Conservation (phyloP, 1,284 basidiomycete species). For the Leccinum fallax region DNA sequence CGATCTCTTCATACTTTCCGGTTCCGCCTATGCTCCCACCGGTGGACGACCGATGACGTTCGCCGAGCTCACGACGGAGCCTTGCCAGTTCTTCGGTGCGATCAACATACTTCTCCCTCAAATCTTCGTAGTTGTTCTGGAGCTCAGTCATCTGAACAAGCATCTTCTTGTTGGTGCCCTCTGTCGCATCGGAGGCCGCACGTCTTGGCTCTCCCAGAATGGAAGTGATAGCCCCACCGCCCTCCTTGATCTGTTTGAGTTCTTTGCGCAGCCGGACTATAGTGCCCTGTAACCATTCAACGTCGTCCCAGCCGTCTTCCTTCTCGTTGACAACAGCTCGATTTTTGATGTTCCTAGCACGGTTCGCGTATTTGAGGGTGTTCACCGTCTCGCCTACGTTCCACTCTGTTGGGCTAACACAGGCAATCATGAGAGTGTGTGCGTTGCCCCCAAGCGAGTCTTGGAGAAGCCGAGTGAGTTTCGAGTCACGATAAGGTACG, state of each 20-base stretch:
- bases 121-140: slow-evolving; percentile 80
- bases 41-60: slow-evolving; percentile 60
- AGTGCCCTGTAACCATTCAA: slow-evolving; percentile 92
- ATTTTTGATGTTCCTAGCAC: slow-evolving; percentile 98
- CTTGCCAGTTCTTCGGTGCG: slow-evolving; percentile 86
- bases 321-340: slow-evolving; percentile 89
- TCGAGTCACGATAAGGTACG: slow-evolving; percentile 32
- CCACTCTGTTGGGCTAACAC: slow-evolving; percentile 94
- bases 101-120: slow-evolving; percentile 83
- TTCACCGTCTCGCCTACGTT: slow-evolving; percentile 95
- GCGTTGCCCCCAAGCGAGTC: background rate
- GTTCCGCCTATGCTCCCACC: slow-evolving; percentile 72
- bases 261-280: slow-evolving; percentile 87
- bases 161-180: slow-evolving; percentile 70
- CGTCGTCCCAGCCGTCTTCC: slow-evolving; percentile 98
- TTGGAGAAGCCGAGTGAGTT: background rate
- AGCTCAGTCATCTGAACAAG: slow-evolving; percentile 76
- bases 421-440: slow-evolving; percentile 59
- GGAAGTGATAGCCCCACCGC: slow-evolving; percentile 40
- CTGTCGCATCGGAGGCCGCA: slow-evolving; percentile 39
- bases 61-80: slow-evolving; percentile 73
- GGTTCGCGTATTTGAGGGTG: slow-evolving; percentile 97
- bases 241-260: slow-evolving; percentile 73
- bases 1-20: slow-evolving; percentile 91
- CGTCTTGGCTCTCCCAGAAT: slow-evolving; percentile 33